Percentiles rank a stretch among this genome's conserved stretches.
phyloP scores from a whole-genome alignment of 208 protist genomes.

The Trypanosoma rangeli region DNA sequence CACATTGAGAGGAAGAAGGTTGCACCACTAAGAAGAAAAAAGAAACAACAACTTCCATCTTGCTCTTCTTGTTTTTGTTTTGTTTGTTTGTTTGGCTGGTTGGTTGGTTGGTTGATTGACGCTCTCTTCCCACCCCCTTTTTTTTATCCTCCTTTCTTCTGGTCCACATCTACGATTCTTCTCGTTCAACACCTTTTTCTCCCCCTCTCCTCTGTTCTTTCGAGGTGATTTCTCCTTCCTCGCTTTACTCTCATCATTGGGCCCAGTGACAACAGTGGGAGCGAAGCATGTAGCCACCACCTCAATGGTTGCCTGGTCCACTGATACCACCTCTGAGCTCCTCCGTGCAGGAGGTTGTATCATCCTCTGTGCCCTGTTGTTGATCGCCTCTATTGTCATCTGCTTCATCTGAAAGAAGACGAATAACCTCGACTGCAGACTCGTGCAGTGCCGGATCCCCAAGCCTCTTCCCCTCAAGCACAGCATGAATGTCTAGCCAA shows the following conservation, averaged over 20 bases:
- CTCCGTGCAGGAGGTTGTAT: slow-evolving; percentile 5
- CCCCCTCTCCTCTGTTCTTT: background rate
- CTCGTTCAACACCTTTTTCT: background rate
- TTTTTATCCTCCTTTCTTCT: slow-evolving; percentile 3
- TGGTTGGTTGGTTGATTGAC: too few relatives aligned
- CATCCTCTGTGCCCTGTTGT: slow-evolving; percentile 46
- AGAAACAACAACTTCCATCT: background rate
- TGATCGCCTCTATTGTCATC: slow-evolving; percentile 49
- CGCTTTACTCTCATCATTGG: background rate
- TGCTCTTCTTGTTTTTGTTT: background rate
- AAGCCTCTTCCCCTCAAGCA: slow-evolving; percentile 61
- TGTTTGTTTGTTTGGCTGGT: background rate
- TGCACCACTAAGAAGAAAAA: background rate
- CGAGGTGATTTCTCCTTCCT: background rate
- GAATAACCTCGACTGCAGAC: slow-evolving; percentile 77
- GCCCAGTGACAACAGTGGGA: background rate
- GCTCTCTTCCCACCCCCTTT: too few relatives aligned
- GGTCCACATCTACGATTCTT: background rate
- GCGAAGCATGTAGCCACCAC: slow-evolving; percentile 1
- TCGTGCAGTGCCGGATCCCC: slow-evolving; percentile 46
- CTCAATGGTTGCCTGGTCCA: slow-evolving; percentile 21
- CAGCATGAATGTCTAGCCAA: slow-evolving; percentile 65
- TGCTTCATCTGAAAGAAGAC: slow-evolving; percentile 66
- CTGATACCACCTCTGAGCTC: slow-evolving; percentile 1
- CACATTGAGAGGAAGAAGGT: background rate